These are phyloP conservation scores for Fusarium torreyae DNA, from an alignment of 2,329 filamentous ascomycete genomes.

Conservation along the genomic window DNA sequence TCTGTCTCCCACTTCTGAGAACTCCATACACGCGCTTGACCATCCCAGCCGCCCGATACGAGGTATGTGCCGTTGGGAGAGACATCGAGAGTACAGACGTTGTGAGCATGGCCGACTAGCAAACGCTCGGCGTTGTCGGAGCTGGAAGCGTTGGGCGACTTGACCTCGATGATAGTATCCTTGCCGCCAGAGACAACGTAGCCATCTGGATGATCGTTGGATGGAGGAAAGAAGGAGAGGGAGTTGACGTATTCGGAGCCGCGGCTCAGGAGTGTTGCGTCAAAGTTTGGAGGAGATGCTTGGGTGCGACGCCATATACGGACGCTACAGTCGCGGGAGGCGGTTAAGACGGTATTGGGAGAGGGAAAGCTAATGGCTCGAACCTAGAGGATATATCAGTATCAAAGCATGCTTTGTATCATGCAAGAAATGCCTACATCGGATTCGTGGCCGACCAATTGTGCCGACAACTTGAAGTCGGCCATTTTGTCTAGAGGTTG, in stretches of 20 bases:
- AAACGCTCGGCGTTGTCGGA: conserved; percentile 87
- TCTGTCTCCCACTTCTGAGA: conserved; percentile 88
- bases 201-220: conserved; percentile 78
- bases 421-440: conserved; percentile 75
- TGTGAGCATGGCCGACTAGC: conserved; percentile 87
- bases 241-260: conserved; percentile 91
- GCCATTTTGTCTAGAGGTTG: conserved; percentile 66
- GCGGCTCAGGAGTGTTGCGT: conserved; percentile 83
- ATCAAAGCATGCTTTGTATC: not conserved
- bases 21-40: conserved; percentile 87
- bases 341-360: conserved; percentile 81
- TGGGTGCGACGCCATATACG: conserved; percentile 84
- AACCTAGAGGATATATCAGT: conserved; percentile 71
- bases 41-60: conserved; percentile 95
- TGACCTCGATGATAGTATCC: conserved; percentile 93
- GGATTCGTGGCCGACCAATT: conserved; percentile 89
- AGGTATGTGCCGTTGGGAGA: conserved; percentile 80
- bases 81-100: conserved; percentile 89
- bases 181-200: conserved; percentile 90
- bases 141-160: conserved; percentile 76
- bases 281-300: conserved; percentile 78
- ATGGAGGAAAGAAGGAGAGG: conserved; percentile 81
- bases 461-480: conserved; percentile 94
- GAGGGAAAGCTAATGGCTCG: conserved; percentile 86
- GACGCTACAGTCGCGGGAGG: conserved; percentile 92